phyloP scores from a whole-genome alignment of 768 basidiomycete genomes.

The Rhizopogon roseolus region DNA sequence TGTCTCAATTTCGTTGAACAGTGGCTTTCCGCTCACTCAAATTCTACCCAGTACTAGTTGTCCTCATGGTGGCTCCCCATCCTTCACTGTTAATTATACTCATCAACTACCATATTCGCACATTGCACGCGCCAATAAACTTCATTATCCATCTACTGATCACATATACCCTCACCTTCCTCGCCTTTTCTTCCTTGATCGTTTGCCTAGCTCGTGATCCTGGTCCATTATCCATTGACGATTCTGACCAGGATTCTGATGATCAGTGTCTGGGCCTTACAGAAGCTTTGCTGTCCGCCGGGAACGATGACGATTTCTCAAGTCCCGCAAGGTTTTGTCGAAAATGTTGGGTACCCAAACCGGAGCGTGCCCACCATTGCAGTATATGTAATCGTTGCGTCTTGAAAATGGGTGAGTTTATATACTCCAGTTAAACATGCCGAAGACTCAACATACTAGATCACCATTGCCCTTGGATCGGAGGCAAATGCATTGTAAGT shows the following conservation, averaged over 20 bases:
- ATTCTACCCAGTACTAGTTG: conserved; percentile 36
- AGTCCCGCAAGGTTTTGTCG: conserved; percentile 69
- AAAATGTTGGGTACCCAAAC: conserved; percentile 75
- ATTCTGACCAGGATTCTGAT: conserved; percentile 22
- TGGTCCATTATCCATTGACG: conserved; percentile 43
- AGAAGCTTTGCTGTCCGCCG: conserved; percentile 54
- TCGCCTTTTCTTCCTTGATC: conserved; percentile 69
- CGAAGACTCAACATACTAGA: conserved; percentile 36
- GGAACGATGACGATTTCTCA: conserved; percentile 49
- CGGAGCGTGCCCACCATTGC: conserved; percentile 80
- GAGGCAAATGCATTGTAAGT: conserved; percentile 68
- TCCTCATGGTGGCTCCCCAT: conserved; percentile 65
- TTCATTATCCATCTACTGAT: conserved; percentile 53
- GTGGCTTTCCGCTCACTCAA: conserved; percentile 12
- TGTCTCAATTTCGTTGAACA: conserved; percentile 12
- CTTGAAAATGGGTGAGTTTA: conserved; percentile 71
- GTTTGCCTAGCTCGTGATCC: conserved; percentile 72
- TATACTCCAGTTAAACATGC: neutral
- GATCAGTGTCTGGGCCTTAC: conserved; percentile 40
- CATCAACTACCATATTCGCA: conserved; percentile 59
- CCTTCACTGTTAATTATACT: conserved; percentile 69
- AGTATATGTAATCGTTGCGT: conserved; percentile 71
- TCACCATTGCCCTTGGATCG: conserved; percentile 87
- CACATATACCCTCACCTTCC: conserved; percentile 62
- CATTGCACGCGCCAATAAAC: conserved; percentile 38